Percentiles rank a stretch among this genome's conserved stretches.
phyloP scores from a whole-genome alignment of 805 yeast species.

The Lipomyces yamadae region DNA sequence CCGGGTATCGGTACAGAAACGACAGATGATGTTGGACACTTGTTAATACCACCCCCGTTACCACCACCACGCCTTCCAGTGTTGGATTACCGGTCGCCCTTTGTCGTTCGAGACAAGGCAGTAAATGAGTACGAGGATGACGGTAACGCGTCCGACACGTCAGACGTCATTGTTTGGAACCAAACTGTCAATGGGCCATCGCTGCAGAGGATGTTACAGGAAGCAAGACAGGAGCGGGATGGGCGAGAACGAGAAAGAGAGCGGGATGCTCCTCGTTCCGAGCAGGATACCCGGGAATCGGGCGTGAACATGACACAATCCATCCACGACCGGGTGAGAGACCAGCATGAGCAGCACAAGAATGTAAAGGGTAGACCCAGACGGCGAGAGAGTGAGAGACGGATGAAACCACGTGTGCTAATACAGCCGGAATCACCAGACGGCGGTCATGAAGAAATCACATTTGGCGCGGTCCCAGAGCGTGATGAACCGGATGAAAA shows the following conservation, averaged over 20 bases:
- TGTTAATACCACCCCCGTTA: slow-evolving; percentile 13
- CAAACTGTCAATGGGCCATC: slow-evolving; percentile 11
- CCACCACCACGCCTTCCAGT: slow-evolving; percentile 20
- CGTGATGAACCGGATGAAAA: background rate
- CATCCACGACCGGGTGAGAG: background rate
- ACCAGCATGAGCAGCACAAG: background rate
- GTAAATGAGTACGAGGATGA: background rate
- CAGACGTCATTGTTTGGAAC: slow-evolving; percentile 15
- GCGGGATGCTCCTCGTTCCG: background rate
- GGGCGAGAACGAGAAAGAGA: background rate
- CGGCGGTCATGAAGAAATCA: background rate
- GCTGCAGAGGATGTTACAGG: slow-evolving; percentile 2
- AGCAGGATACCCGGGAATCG: background rate
- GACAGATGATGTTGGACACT: slow-evolving; percentile 16
- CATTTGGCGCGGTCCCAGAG: background rate
- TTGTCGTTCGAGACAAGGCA: slow-evolving; percentile 8
- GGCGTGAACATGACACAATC: background rate
- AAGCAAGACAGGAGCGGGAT: slow-evolving; percentile 6
- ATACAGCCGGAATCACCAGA: background rate
- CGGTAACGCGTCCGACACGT: background rate
- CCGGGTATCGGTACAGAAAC: background rate
- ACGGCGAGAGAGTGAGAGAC: background rate
- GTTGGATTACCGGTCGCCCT: slow-evolving; percentile 20
- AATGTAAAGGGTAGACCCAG: background rate
- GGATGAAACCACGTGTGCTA: background rate